Base-by-base conservation (phyloP, 1,284 basidiomycete species). In the Coniferiporia sulphurascens region DNA sequence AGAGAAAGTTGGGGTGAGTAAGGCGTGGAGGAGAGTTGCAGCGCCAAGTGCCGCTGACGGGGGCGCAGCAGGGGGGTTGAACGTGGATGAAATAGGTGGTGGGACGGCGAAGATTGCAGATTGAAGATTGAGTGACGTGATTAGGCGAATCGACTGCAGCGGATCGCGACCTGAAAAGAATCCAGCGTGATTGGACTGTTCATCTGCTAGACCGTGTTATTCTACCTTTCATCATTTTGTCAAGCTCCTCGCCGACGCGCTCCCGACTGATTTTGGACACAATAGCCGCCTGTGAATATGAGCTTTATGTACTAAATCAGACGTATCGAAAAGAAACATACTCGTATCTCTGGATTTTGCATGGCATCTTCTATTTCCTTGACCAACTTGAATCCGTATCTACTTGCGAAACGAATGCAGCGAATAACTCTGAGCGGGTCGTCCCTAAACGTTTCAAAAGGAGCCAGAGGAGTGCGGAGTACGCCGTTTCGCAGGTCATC, bases 391-490 rank as follows among this genome's bases (percentile, higher is more conserved):
- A 96, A 97, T 9, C 88, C 87, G 70, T 95, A 94, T 34, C 97
- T 81, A 67, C 91, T 93, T 0, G 95, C 88, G 71, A 99, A 99
- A 57, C 97, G 80, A 15, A 99, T 76, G 65, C 93, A 95, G 38
- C 97, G 85, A 36, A 99, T 76, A 10, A 99, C 86, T 1, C 97
- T 86, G 6, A 99, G 75, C 2, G 97, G 97, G 70, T 99, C 97
- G 66, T 99, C 97, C 38, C 85, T 74, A 69, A 99, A 99, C 0
- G 97, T 99, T 69, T 93, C 84, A 61, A 78, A 74, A 0, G 97
- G 92, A 2, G 91, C 79, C 15, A 99, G 74, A 0, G 97, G 97
- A 1, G 97, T 99, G 13, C 97, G 82, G 48, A 98, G 88, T 41
- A 93, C 77, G 0, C 91, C 90, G 32, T 78, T 74, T n/a, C 78